phyloP scores from a whole-genome alignment of 2,329 filamentous ascomycete genomes.

The Penicillium sp. region DNA sequence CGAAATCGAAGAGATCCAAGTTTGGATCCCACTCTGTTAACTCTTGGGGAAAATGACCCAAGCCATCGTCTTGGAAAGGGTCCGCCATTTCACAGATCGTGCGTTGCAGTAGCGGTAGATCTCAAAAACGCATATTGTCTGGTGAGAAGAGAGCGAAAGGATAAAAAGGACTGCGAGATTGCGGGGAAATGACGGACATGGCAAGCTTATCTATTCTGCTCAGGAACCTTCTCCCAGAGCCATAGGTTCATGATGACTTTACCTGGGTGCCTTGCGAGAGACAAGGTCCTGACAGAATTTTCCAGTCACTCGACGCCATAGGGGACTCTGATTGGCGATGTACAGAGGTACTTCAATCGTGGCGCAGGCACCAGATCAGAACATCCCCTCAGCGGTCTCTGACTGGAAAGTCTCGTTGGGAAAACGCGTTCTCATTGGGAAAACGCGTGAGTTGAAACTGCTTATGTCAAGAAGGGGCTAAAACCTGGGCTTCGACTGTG shows the following conservation, averaged over 20 bases:
- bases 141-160: not conserved
- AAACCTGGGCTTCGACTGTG: not conserved
- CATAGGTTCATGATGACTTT: not conserved
- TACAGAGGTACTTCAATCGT: not conserved
- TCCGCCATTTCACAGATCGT: not conserved
- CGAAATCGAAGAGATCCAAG: not conserved
- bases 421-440: too few relatives aligned
- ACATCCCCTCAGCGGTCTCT: not conserved
- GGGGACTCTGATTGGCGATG: slow-evolving; percentile 1
- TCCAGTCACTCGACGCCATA: not conserved
- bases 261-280: slow-evolving; percentile 4
- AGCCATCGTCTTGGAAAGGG: not conserved
- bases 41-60: not conserved
- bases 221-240: not conserved
- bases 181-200: not conserved
- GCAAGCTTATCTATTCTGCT: slow-evolving; percentile 3
- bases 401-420: not conserved
- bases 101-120: not conserved
- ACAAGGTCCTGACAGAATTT: slow-evolving; percentile 1
- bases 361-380: slow-evolving; percentile 2
- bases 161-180: not conserved
- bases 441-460: not conserved
- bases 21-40: not conserved
- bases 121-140: not conserved
- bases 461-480: not conserved